Evolutionary conservation across 768 basidiomycete genomes (phyloP), one percentile per base, ranked within the genome.

Genomic region (Podaxis sp.): DNA sequence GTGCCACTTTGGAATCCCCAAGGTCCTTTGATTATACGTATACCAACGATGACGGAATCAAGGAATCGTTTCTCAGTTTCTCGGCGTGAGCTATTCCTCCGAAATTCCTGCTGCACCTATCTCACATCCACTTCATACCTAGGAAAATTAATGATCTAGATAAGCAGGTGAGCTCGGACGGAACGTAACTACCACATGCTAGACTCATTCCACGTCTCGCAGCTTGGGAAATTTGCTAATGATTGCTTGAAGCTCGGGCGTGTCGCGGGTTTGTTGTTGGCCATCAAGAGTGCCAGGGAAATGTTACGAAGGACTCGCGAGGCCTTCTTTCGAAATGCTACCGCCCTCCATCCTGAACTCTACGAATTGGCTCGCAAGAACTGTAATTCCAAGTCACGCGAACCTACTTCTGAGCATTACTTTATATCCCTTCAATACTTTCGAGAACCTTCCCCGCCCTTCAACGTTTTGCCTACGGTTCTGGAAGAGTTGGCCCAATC

Each of bases 11-110:
- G 13, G 52, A 46, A 22, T 26, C 41, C 12, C 28, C 52, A 17
- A 54, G 26, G 20, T 61, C 60, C 2, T 61, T 61, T 37, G 60
- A 61, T 10, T 55, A 61, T 36, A 24, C 60, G 20, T 61, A 61
- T 22, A 55, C 60, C 5, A 11, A 46, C 37, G 53, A 61, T n/a
- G 53, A 61, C 13, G 60, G 60, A 15, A 61, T 61, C 8, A 54
- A 37, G 28, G 44, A 54, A 20, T 61, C 60, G 0, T 56, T 61
- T 48, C 41, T 61, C 15, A 22, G 6, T 10, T 61, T 61, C 28
- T 61, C 60, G 2, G 10, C 7, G 53, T 56, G 20, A n/a, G 53
- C 10, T 46, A 8, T 1, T 7, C 30, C 7, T 7, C 30, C 30
- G 7, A 30, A 15, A 24, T 61, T 36, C 11, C 11, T 48, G 12